phyloP scores from a whole-genome alignment of 345 rosid species.

The Iberis pinnata region DNA sequence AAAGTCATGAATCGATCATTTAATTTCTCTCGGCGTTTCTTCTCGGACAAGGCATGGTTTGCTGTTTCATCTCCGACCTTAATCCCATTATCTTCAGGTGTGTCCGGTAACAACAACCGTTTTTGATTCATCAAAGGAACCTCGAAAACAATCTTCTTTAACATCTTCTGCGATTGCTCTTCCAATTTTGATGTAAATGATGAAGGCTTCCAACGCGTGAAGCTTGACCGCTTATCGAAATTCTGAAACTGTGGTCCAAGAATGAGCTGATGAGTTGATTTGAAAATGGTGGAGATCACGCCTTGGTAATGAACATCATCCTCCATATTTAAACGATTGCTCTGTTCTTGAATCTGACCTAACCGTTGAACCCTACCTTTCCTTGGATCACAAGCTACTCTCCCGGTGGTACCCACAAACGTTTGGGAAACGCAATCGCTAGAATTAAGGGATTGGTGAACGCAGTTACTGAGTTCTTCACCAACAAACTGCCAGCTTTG shows the following conservation, averaged over 20 bases:
- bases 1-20: slow-evolving; percentile 50
- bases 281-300: slow-evolving; percentile 55
- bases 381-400: slow-evolving; percentile 28
- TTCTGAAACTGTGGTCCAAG: slow-evolving; percentile 43
- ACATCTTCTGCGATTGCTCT: slow-evolving; percentile 41
- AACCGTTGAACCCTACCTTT: slow-evolving; percentile 28
- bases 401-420: slow-evolving; percentile 40
- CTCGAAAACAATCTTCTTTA: slow-evolving; percentile 70
- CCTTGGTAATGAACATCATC: slow-evolving; percentile 59
- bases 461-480: slow-evolving; percentile 59
- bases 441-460: slow-evolving; percentile 54
- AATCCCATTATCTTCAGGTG: slow-evolving; percentile 31
- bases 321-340: slow-evolving; percentile 31
- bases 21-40: slow-evolving; percentile 44
- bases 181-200: slow-evolving; percentile 11
- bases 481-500: slow-evolving; percentile 64
- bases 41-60: slow-evolving; percentile 41
- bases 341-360: slow-evolving; percentile 34
- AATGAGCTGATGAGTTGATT: slow-evolving; percentile 51
- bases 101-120: slow-evolving; percentile 29
- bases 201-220: slow-evolving; percentile 50
- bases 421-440: slow-evolving; percentile 72
- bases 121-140: slow-evolving; percentile 55
- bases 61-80: slow-evolving; percentile 40
- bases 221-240: slow-evolving; percentile 51